Evolutionary conservation across 176 grass and related monocot species (phyloP).

Genomic region (Eleusine coracana): DNA sequence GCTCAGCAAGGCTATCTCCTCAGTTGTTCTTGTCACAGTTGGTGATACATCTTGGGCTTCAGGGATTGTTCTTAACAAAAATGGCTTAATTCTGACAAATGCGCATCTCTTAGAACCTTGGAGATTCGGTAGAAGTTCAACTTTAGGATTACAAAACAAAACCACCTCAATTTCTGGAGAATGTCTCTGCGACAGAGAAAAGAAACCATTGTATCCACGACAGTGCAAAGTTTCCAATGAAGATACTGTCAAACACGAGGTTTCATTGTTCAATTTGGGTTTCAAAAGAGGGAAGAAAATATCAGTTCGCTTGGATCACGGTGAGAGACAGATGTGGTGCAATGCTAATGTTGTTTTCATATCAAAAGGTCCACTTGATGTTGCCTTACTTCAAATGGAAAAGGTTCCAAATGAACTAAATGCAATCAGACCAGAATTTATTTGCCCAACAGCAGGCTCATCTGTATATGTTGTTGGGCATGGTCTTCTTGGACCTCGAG

Average conservation of each 20-base stretch:
- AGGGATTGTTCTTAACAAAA: slow-evolving; percentile 79
- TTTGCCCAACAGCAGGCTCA: slow-evolving; percentile 64
- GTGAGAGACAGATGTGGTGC: slow-evolving; percentile 61
- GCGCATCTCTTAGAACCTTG: slow-evolving; percentile 95
- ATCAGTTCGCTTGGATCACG: slow-evolving; percentile 69
- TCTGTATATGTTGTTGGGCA: slow-evolving; percentile 77
- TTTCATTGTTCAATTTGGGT: slow-evolving; percentile 53
- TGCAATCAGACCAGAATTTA: slow-evolving; percentile 70
- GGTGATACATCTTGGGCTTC: slow-evolving; percentile 89
- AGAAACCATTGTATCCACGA: slow-evolving; percentile 28
- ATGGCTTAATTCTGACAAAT: slow-evolving; percentile 92
- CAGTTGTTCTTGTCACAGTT: slow-evolving; percentile 84
- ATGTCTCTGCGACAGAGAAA: slow-evolving; percentile 24
- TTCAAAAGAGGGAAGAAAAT: slow-evolving; percentile 67
- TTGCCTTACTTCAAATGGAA: slow-evolving; percentile 86
- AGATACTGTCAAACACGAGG: slow-evolving; percentile 50
- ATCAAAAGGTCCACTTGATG: slow-evolving; percentile 82
- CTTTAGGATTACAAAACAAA: slow-evolving; percentile 57
- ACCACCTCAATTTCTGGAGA: slow-evolving; percentile 35
- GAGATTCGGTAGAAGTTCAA: slow-evolving; percentile 85
- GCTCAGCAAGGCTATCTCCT: slow-evolving; percentile 61
- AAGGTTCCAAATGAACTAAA: slow-evolving; percentile 56
- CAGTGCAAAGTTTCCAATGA: slow-evolving; percentile 35
- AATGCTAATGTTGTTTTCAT: slow-evolving; percentile 81
- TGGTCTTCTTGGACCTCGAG: slow-evolving; percentile 87